Conservation (phyloP, 192 early-diverging fungal species). For the Mortierella claussenii region DNA sequence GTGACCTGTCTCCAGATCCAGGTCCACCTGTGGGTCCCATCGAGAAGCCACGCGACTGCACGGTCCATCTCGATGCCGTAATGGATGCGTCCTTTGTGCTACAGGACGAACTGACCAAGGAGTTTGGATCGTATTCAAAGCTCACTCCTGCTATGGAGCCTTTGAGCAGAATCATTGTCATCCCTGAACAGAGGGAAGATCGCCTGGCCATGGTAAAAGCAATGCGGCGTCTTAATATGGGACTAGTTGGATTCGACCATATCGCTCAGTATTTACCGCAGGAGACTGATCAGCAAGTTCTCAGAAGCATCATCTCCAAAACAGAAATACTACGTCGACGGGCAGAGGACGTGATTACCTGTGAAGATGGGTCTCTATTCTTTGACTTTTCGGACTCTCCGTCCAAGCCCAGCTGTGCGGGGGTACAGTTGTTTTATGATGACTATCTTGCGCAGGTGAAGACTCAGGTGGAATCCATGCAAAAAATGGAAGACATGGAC, state of each 20-base stretch:
- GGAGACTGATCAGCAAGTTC: not conserved
- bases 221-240: conserved; percentile 4
- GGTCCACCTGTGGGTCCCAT: too few species aligned
- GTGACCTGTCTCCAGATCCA: not conserved
- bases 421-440: conserved; percentile 7
- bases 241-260: conserved; percentile 14
- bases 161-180: not conserved
- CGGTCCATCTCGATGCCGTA: not conserved
- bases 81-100: conserved; percentile 2
- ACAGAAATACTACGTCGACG: not conserved
- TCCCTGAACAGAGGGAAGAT: not conserved
- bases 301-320: not conserved
- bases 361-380: not conserved
- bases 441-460: conserved; percentile 7
- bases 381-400: not conserved
- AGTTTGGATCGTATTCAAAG: not conserved
- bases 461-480: not conserved
- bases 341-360: conserved; percentile 2
- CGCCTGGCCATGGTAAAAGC: not conserved
- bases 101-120: not conserved
- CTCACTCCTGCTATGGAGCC: not conserved
- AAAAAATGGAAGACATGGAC: too few species aligned
- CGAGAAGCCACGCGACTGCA: not conserved
- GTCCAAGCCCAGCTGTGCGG: conserved; percentile 4
- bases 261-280: not conserved